A percentile compares a stretch with the other conserved stretches of the same genome.
Evolutionary conservation across 345 rosid genomes (phyloP).

Genomic region (Dimocarpus longan): DNA sequence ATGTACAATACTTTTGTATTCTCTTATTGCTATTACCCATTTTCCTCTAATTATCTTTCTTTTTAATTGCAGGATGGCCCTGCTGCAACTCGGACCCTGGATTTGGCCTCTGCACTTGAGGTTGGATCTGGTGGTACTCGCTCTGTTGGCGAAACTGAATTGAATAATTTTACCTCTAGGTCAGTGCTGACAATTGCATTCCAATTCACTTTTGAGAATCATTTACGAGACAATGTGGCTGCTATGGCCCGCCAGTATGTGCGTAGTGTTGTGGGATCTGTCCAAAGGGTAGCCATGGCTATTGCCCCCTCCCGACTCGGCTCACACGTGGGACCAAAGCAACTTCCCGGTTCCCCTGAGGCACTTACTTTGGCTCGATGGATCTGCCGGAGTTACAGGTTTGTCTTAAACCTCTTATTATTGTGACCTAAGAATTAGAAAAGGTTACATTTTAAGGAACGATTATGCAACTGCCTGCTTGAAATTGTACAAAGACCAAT

Average conservation of each 20-base stretch:
- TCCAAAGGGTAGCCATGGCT: slow-evolving; percentile 97
- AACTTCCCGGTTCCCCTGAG: slow-evolving; percentile 88
- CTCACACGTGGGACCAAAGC: slow-evolving; percentile 47
- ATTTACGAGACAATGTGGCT: slow-evolving; percentile 81
- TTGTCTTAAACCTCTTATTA: background rate
- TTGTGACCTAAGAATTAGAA: background rate
- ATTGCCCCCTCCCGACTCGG: slow-evolving; percentile 71
- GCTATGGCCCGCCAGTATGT: slow-evolving; percentile 96
- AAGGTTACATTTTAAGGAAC: background rate
- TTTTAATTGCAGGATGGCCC: slow-evolving; percentile 55
- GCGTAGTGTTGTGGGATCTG: slow-evolving; percentile 83
- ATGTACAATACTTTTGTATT: background rate
- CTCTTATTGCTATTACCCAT: background rate
- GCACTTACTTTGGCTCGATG: slow-evolving; percentile 86
- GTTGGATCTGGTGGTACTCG: slow-evolving; percentile 62
- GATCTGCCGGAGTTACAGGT: slow-evolving; percentile 92
- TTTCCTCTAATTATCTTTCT: slow-evolving; percentile 12
- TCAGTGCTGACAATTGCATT: slow-evolving; percentile 94
- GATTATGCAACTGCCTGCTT: background rate
- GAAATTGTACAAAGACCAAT: background rate
- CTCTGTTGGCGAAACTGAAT: slow-evolving; percentile 53
- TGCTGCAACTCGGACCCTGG: slow-evolving; percentile 72
- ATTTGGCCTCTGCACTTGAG: slow-evolving; percentile 90
- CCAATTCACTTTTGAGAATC: slow-evolving; percentile 86
- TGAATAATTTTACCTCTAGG: slow-evolving; percentile 60